A percentile compares a stretch with the other conserved stretches of the same genome.
Conservation (phyloP, 2,329 filamentous ascomycete genomes). For the Colletotrichum simmondsii region DNA sequence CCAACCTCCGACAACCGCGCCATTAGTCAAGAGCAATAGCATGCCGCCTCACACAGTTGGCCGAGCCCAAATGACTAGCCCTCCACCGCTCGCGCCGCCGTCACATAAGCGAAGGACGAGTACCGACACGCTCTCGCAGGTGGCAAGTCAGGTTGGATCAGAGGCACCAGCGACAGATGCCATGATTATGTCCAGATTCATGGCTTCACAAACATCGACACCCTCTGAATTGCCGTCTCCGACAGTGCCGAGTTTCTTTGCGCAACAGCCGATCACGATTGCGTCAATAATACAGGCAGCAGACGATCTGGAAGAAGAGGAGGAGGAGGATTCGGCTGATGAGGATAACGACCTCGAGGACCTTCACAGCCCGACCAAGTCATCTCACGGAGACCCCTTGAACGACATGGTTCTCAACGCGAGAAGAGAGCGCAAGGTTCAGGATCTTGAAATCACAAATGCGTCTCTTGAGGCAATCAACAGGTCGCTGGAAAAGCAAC, state of each 20-base stretch:
- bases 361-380: conserved; percentile 69
- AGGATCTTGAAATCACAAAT: conserved; percentile 97
- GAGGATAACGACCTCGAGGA: conserved; percentile 43
- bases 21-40: conserved; percentile 32
- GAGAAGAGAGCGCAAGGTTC: conserved; percentile 90
- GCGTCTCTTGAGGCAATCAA: conserved; percentile 96
- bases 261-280: conserved; percentile 56
- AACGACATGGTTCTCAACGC: conserved; percentile 89
- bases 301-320: conserved; percentile 54
- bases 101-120: conserved; percentile 54
- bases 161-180: conserved; percentile 46
- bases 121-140: conserved; percentile 51
- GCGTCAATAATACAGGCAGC: conserved; percentile 67
- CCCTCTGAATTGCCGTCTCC: conserved; percentile 51
- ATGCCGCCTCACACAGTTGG: conserved; percentile 36
- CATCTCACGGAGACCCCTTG: conserved; percentile 66
- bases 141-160: conserved; percentile 41
- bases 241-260: conserved; percentile 39
- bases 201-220: conserved; percentile 45
- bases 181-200: conserved; percentile 46
- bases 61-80: conserved; percentile 47
- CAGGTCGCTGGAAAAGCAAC: conserved; percentile 87
- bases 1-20: conserved; percentile 29
- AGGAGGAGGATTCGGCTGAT: conserved; percentile 36
- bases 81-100: conserved; percentile 49